Evolutionary conservation across 305 asterid genomes (phyloP), one percentile per base, ranked within the genome.

Genomic region (Fraxinus velutina): DNA sequence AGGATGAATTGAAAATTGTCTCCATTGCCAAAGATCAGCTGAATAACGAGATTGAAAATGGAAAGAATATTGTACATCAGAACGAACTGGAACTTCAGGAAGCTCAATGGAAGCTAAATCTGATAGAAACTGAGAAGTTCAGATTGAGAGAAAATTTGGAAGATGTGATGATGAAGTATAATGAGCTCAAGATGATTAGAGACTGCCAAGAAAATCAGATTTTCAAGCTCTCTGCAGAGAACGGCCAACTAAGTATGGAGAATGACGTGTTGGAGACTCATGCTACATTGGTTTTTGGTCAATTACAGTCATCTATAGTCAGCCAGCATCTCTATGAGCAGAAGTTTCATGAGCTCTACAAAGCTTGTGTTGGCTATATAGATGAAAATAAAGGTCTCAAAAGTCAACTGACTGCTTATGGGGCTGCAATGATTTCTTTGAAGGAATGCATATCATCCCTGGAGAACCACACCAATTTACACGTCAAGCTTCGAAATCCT

Each of bases 371-470:
- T 76, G 88, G 86, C 85, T 84, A 88, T 82, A 76, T 76, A 30
- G 87, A 84, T 81, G 88, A 89, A 88, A 94, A 90, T 82, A 87
- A 89, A 80, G 90, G 62, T 24, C 92, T 92, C 76, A 80, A 86
- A 82, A 85, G 68, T 75, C 92, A 90, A 81, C 73, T 96, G 83
- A 91, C 90, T 72, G 94, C 92, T 75, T 90, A 70, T 88, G 87
- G 87, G 80, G 93, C 91, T 71, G 98, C 92, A 84, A 91, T 93
- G 75, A 82, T 73, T 72, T 86, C 90, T 29, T 83, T 96, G 88
- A 90, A 87, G 87, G 91, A 87, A 86, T 89, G 91, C 36, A 84
- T 94, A 80, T 89, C 90, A 24, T 92, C 97, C 77, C 89, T 94
- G 82, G 98, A 92, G 89, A 85, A 87, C 76, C 90, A 84, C 77